Conservation (phyloP, 495 filamentous ascomycete species). For the Xylaria scruposa region DNA sequence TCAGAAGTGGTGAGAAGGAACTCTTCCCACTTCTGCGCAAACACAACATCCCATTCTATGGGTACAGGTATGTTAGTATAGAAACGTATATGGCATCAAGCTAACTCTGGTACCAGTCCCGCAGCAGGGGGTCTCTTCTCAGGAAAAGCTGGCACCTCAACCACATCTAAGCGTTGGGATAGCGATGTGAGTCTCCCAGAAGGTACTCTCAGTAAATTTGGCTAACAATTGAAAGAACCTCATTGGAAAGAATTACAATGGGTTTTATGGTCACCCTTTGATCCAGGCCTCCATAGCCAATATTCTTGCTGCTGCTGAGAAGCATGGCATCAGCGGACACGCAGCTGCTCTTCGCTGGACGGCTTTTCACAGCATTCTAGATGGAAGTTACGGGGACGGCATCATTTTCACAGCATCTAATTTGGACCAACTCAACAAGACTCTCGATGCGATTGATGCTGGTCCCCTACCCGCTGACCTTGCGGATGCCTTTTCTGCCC, state of each 20-base stretch:
- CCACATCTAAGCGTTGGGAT: slow-evolving; percentile 26
- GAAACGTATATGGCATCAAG: neutral
- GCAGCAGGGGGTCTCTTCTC: slow-evolving; percentile 43
- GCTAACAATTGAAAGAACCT: slow-evolving; percentile 24
- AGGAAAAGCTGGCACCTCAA: slow-evolving; percentile 28
- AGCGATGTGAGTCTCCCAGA: slow-evolving; percentile 19
- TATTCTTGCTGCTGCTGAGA: slow-evolving; percentile 28
- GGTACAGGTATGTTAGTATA: slow-evolving; percentile 41
- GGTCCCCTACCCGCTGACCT: slow-evolving; percentile 61
- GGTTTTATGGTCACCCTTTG: slow-evolving; percentile 28
- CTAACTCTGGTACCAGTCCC: slow-evolving; percentile 31
- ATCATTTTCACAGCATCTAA: slow-evolving; percentile 63
- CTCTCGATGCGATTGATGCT: slow-evolving; percentile 62
- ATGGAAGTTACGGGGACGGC: slow-evolving; percentile 43
- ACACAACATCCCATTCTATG: slow-evolving; percentile 54
- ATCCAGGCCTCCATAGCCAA: slow-evolving; percentile 29
- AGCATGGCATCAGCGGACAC: slow-evolving; percentile 43
- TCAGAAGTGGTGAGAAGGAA: slow-evolving; percentile 48
- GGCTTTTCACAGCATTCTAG: slow-evolving; percentile 43
- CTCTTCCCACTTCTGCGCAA: slow-evolving; percentile 54
- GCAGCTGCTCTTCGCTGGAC: slow-evolving; percentile 51
- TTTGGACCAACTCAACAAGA: slow-evolving; percentile 57
- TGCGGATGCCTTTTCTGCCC: slow-evolving; percentile 54
- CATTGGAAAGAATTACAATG: slow-evolving; percentile 31
- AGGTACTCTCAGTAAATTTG: neutral